phyloP scores from a whole-genome alignment of 495 filamentous ascomycete species.

The Apiosordaria backusii region DNA sequence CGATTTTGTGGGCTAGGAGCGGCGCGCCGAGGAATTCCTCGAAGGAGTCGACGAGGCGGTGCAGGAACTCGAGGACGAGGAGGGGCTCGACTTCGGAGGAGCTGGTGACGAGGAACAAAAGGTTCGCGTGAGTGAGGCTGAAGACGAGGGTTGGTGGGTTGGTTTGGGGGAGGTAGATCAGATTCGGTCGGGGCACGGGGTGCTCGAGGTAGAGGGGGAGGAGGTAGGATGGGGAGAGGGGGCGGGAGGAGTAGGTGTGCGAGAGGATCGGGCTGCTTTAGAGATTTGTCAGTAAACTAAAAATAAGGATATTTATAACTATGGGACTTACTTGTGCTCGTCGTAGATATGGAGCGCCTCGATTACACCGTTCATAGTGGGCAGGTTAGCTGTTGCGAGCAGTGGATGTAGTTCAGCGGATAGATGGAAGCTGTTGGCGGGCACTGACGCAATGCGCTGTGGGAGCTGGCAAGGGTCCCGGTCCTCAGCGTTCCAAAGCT shows the following conservation, averaged over 20 bases:
- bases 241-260: conserved; percentile 62
- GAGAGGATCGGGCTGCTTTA: conserved; percentile 48
- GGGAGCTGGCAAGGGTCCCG: background rate
- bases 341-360: conserved; percentile 97
- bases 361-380: conserved; percentile 74
- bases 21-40: conserved; percentile 96
- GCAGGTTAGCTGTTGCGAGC: background rate
- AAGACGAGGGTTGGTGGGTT: conserved; percentile 87
- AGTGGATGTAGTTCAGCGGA: conserved; percentile 3
- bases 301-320: background rate
- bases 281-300: background rate
- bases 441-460: conserved; percentile 30
- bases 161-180: conserved; percentile 77
- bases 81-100: conserved; percentile 86
- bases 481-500: background rate
- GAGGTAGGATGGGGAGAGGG: conserved; percentile 70
- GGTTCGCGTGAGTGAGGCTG: conserved; percentile 77
- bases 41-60: conserved; percentile 84
- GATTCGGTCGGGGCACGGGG: conserved; percentile 74
- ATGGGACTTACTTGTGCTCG: conserved; percentile 70
- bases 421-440: conserved; percentile 1
- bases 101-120: conserved; percentile 80
- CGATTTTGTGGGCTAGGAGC: conserved; percentile 77
- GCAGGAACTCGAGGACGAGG: conserved; percentile 93
- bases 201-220: conserved; percentile 86